Evolutionary conservation across 192 early-diverging fungal genomes (phyloP).

Genomic region (Coemansia sp.): DNA sequence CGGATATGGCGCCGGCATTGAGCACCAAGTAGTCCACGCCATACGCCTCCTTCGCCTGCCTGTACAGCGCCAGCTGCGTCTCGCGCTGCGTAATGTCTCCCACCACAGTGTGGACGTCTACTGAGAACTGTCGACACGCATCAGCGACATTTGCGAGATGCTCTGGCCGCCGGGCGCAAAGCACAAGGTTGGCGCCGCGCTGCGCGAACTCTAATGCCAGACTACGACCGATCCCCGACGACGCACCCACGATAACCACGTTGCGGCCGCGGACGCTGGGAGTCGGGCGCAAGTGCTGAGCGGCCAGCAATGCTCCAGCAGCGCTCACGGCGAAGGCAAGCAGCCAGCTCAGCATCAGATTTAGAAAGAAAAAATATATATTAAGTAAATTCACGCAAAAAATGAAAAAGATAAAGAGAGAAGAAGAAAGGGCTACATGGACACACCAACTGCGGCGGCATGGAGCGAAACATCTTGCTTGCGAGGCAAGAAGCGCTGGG

Average conservation of each 20-base stretch:
- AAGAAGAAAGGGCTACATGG: slow-evolving; percentile 1
- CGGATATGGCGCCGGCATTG: slow-evolving; percentile 77
- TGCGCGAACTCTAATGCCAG: slow-evolving; percentile 70
- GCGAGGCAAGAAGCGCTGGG: slow-evolving; percentile 19
- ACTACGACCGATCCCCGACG: slow-evolving; percentile 74
- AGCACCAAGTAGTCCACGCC: slow-evolving; percentile 73
- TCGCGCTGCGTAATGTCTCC: slow-evolving; percentile 64
- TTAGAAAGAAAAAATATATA: slow-evolving; percentile 3
- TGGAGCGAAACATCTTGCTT: too few species aligned
- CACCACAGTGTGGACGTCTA: slow-evolving; percentile 23
- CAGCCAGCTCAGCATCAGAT: not conserved
- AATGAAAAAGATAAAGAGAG: slow-evolving; percentile 6
- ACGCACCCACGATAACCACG: slow-evolving; percentile 79
- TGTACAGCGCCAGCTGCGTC: slow-evolving; percentile 54
- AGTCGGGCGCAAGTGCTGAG: slow-evolving; percentile 8
- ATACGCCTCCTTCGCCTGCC: slow-evolving; percentile 22
- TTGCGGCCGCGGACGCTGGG: slow-evolving; percentile 30
- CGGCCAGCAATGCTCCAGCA: not conserved
- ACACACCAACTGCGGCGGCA: too few species aligned
- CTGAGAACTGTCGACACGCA: slow-evolving; percentile 46
- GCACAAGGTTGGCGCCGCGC: slow-evolving; percentile 63
- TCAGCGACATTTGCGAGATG: slow-evolving; percentile 56
- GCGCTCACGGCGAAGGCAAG: not conserved
- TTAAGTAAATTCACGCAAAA: not conserved
- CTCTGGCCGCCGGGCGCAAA: slow-evolving; percentile 64